A percentile compares a stretch with the other conserved stretches of the same genome.
phyloP scores from a whole-genome alignment of 305 asterid species.

The Solanum hybrid region DNA sequence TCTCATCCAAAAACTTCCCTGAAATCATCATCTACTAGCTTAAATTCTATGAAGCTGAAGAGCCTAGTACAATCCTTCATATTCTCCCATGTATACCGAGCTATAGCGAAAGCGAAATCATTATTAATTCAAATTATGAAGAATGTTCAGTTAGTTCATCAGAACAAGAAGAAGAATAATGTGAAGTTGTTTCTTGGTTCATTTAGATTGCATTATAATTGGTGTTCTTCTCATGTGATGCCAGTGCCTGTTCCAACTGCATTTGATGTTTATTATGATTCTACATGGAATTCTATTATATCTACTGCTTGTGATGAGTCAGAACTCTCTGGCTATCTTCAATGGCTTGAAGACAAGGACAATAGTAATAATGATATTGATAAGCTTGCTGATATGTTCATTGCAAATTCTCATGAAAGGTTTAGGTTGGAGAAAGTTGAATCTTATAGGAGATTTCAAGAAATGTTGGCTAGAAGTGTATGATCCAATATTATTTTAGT shows the following conservation, averaged over 20 bases:
- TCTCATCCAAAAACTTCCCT: conserved; percentile 34
- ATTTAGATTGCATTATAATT: conserved; percentile 67
- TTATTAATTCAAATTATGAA: conserved; percentile 36
- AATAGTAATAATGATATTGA: conserved; percentile 46
- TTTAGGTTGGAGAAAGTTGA: conserved; percentile 81
- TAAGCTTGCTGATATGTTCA: conserved; percentile 73
- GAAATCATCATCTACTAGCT: conserved; percentile 23
- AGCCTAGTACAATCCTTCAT: conserved; percentile 55
- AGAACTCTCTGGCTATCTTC: conserved; percentile 50
- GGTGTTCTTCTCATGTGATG: conserved; percentile 62
- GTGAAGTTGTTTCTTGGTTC: conserved; percentile 57
- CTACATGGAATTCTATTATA: conserved; percentile 34
- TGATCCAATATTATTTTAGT: conserved; percentile 13
- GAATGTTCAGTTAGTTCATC: conserved; percentile 26
- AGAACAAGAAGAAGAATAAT: conserved; percentile 23
- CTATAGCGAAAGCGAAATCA: conserved; percentile 48
- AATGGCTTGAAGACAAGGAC: conserved; percentile 65
- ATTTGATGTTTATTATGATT: conserved; percentile 31
- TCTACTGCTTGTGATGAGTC: conserved; percentile 13
- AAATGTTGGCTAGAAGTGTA: conserved; percentile 83
- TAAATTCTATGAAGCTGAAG: conserved; percentile 49
- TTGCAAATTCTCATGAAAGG: conserved; percentile 76
- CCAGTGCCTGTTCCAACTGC: conserved; percentile 24
- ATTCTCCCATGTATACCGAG: conserved; percentile 55
- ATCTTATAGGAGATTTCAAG: conserved; percentile 71